Evolutionary conservation across 1,284 basidiomycete genomes (phyloP), one percentile per base, ranked within the genome.

Genomic region (Malassezia arunalokei): DNA sequence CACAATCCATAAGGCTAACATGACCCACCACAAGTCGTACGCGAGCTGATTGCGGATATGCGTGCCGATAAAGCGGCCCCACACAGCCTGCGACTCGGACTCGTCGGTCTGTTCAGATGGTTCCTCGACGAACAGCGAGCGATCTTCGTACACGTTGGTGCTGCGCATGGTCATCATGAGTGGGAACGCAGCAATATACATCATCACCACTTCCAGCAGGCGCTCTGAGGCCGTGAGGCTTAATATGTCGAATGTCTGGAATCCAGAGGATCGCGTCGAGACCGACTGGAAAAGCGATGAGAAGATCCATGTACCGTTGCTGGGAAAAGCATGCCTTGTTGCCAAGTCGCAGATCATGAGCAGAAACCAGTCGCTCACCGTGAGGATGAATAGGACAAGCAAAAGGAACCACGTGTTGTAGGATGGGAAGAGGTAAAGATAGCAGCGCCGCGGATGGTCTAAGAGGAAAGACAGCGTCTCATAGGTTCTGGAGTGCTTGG

Each of bases 111-210:
- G 43, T 5, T 50, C 48, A 8, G 56, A 58, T 1, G 29, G 7
- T 5, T 47, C 48, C 29, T 65, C 58, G 9, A 69, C 60, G 6
- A 71, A 70, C 2, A 74, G 57, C 20, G 63, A 64, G 48, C 65
- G 82, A 65, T 95, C 90, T 72, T 98, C 92, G 73, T 95, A 96
- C 0, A 96, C 92, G 73, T 96, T 96, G 17, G 92, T 95, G n/a
- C 86, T 82, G n/a, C 91, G 85, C 8, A 98, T 87, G 62, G 83
- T 84, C 49, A 81, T 70, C 15, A 79, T 79, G 39, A 80, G 76
- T 9, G 79, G 78, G 58, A 78, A 79, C 24, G 71, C 68, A 37
- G 64, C 58, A 54, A 74, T 57, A 30, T 73, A 73, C 87, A 92
- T 92, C 68, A 73, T 71, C 41, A 70, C 32, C 42, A 70, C 81